A percentile compares a stretch with the other conserved stretches of the same genome.
Evolutionary conservation across 2,329 filamentous ascomycete species (phyloP).

Genomic region (Lachnellula occidentalis): DNA sequence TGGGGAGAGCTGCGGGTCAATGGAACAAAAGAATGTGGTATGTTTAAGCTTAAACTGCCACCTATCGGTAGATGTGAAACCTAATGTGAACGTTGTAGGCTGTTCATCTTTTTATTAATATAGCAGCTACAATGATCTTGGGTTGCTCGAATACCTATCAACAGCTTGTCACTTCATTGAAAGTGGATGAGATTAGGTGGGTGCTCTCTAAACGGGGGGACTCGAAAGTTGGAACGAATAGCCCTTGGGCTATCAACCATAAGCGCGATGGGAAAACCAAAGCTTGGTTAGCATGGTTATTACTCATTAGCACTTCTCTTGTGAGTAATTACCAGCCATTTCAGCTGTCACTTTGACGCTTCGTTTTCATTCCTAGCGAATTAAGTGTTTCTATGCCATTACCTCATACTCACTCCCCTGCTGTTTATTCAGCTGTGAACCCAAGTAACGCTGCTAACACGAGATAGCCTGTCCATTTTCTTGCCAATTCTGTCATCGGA

Average conservation of each 20-base stretch:
- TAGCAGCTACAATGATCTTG: conserved; percentile 18
- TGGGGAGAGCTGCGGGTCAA: conserved; percentile 14
- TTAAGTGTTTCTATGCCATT: background rate
- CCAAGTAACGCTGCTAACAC: background rate
- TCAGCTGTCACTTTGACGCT: background rate
- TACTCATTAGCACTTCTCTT: conserved; percentile 19
- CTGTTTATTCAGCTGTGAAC: no score
- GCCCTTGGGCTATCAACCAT: conserved; percentile 18
- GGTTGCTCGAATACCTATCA: conserved; percentile 23
- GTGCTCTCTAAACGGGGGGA: conserved; percentile 17
- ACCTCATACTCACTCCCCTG: no score
- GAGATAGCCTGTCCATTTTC: conserved; percentile 19
- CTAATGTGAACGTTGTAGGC: background rate
- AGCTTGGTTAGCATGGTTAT: conserved; percentile 17
- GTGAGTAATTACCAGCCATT: conserved; percentile 6
- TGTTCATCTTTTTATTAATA: conserved; percentile 18
- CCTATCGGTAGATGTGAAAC: background rate
- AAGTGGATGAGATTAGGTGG: conserved; percentile 16
- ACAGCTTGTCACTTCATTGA: conserved; percentile 15
- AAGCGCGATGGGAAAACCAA: conserved; percentile 16
- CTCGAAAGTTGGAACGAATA: conserved; percentile 18
- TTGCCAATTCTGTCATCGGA: conserved; percentile 20
- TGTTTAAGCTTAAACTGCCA: background rate
- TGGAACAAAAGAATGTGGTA: conserved; percentile 15
- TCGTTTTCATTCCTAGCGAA: background rate